These are phyloP conservation scores for Cladophialophora exuberans DNA, from an alignment of 2,329 filamentous ascomycete species.

Conservation along the genomic window DNA sequence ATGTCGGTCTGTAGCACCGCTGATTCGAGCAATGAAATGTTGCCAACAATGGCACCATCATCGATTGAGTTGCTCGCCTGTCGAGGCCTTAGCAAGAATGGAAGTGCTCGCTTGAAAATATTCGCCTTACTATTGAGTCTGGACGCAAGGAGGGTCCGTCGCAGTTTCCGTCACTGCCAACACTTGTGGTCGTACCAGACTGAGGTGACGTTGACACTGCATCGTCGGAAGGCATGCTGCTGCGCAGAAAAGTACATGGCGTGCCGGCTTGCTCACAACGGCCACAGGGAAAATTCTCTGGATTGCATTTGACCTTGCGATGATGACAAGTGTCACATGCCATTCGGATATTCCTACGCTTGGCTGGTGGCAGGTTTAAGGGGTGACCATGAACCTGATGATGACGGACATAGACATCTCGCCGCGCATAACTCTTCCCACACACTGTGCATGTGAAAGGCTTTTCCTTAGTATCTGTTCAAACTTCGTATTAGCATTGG, in stretches of 20 bases:
- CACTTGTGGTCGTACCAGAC: neutral
- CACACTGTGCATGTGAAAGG: conserved; percentile 7
- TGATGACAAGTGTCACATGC: conserved; percentile 14
- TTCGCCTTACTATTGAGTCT: too few relatives aligned
- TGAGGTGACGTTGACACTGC: neutral
- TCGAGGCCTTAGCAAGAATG: too few relatives aligned
- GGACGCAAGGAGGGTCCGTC: too few relatives aligned
- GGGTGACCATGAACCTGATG: neutral
- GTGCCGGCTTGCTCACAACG: conserved; percentile 1
- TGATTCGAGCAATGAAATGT: too few relatives aligned
- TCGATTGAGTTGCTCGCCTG: too few relatives aligned
- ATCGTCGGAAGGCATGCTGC: neutral
- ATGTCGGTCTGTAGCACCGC: too few relatives aligned
- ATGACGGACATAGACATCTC: conserved; percentile 9
- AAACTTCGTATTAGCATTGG: neutral
- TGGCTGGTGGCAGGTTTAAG: neutral
- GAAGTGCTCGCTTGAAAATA: too few relatives aligned
- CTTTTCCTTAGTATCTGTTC: conserved; percentile 9
- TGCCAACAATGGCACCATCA: too few relatives aligned
- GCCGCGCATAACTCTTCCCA: conserved; percentile 9
- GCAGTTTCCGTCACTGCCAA: neutral
- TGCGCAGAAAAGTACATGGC: conserved; percentile 5
- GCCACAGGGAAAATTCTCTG: neutral
- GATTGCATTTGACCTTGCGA: conserved; percentile 13
- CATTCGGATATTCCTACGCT: neutral